Conservation (phyloP, 768 basidiomycete genomes). For the Paxillus involutus region DNA sequence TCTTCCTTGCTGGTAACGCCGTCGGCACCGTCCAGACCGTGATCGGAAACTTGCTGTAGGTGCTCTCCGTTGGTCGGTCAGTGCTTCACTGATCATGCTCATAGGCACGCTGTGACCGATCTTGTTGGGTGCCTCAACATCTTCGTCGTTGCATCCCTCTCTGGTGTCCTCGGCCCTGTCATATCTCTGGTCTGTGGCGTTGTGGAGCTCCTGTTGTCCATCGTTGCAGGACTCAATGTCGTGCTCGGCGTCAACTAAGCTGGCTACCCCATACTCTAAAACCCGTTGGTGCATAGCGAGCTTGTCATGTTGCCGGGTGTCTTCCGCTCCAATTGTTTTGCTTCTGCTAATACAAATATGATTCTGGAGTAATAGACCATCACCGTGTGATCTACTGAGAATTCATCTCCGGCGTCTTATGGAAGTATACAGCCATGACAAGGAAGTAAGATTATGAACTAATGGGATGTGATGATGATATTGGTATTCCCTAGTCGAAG, state of each 20-base stretch:
- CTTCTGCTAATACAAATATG: too few species aligned
- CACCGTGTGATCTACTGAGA: too few species aligned
- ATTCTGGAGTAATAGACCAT: too few species aligned
- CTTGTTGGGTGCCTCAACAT: slow-evolving; percentile 14
- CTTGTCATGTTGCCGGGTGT: slow-evolving; percentile 9
- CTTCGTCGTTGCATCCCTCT: slow-evolving; percentile 2
- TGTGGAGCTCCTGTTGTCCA: slow-evolving; percentile 1
- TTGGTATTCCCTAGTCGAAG: not conserved
- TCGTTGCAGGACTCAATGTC: not conserved
- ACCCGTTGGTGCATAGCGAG: slow-evolving; percentile 9
- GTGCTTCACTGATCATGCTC: not conserved
- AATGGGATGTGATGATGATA: too few species aligned
- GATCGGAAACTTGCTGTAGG: slow-evolving; percentile 15
- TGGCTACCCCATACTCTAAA: not conserved
- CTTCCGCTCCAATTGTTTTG: too few species aligned
- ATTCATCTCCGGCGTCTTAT: too few species aligned
- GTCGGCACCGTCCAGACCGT: not conserved
- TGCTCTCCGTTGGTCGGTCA: not conserved
- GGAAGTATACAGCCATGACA: too few species aligned
- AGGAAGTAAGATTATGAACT: too few species aligned
- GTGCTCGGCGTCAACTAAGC: not conserved
- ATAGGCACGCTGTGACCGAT: not conserved
- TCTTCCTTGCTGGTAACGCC: not conserved
- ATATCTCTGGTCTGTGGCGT: not conserved
- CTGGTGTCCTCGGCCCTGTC: slow-evolving; percentile 10